A percentile compares a stretch with the other conserved stretches of the same genome.
Conservation (phyloP, 306 rosid genomes). For the Leucaena leucocephala region DNA sequence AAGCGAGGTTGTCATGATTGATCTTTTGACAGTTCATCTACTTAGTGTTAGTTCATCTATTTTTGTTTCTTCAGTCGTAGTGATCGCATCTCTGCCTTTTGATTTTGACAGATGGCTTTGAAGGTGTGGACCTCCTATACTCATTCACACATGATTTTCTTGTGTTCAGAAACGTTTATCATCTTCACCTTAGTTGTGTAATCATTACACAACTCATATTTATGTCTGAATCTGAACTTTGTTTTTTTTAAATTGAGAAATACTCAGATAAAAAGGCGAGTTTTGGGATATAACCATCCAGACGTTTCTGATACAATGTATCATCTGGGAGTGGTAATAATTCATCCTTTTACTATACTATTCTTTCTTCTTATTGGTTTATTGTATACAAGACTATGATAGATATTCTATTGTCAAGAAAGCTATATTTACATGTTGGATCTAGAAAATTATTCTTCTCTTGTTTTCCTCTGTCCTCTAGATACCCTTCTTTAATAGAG, state of each 20-base stretch:
- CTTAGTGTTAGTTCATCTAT: conserved; percentile 11
- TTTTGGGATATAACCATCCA: conserved; percentile 74
- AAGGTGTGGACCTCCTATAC: conserved; percentile 61
- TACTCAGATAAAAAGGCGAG: conserved; percentile 76
- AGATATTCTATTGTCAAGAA: conserved; percentile 20
- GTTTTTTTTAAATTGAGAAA: conserved; percentile 20
- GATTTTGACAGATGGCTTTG: conserved; percentile 70
- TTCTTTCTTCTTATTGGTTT: conserved; percentile 7
- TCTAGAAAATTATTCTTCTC: not conserved
- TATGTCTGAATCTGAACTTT: conserved; percentile 7
- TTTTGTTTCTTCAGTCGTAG: conserved; percentile 28
- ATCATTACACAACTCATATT: conserved; percentile 22
- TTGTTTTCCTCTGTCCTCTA: no score
- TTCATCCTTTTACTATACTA: conserved; percentile 30
- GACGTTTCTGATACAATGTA: conserved; percentile 76
- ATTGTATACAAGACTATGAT: conserved; percentile 10
- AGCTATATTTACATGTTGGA: conserved; percentile 19
- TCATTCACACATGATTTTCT: conserved; percentile 2
- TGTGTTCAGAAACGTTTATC: conserved; percentile 6
- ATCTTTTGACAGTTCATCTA: not conserved
- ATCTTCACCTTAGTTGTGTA: conserved; percentile 25
- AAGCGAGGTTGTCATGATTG: not conserved
- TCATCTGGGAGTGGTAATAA: conserved; percentile 75
- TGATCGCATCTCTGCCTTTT: conserved; percentile 32
- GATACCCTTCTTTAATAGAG: no score